phyloP scores from a whole-genome alignment of 495 filamentous ascomycete species.

The Penicillium manginii region DNA sequence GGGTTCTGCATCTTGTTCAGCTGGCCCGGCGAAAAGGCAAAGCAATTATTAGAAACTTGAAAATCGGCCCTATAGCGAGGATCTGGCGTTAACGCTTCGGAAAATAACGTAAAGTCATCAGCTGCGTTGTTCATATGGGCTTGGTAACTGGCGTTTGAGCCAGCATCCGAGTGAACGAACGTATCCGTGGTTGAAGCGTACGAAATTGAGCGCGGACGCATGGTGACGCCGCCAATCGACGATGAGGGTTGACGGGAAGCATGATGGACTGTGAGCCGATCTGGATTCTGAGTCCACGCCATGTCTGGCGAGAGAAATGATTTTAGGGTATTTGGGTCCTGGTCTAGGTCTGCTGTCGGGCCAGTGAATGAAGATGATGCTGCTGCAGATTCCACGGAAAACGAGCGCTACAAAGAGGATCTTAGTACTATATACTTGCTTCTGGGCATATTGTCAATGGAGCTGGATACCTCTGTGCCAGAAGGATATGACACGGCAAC shows the following conservation, averaged over 20 bases:
- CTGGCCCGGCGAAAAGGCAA: slow-evolving; percentile 71
- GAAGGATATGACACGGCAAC: slow-evolving; percentile 20
- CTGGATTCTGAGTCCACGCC: slow-evolving; percentile 28
- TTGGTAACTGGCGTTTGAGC: slow-evolving; percentile 39
- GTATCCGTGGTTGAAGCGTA: slow-evolving; percentile 48
- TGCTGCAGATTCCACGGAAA: slow-evolving; percentile 23
- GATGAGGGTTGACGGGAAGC: slow-evolving; percentile 38
- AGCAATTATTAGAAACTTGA: slow-evolving; percentile 67
- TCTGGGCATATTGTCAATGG: background rate
- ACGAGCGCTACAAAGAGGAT: slow-evolving; percentile 16
- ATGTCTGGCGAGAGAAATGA: slow-evolving; percentile 30
- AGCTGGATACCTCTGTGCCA: slow-evolving; percentile 27
- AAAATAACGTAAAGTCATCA: slow-evolving; percentile 48
- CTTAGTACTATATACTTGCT: slow-evolving; percentile 5
- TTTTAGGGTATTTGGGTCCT: background rate
- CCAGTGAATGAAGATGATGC: slow-evolving; percentile 23
- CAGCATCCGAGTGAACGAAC: slow-evolving; percentile 40
- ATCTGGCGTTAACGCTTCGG: slow-evolving; percentile 68
- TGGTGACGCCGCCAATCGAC: slow-evolving; percentile 54
- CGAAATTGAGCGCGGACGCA: slow-evolving; percentile 52
- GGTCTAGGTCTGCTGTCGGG: slow-evolving; percentile 18
- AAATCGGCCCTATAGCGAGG: slow-evolving; percentile 67
- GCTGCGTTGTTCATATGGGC: slow-evolving; percentile 27
- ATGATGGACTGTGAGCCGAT: slow-evolving; percentile 34
- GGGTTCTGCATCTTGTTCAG: slow-evolving; percentile 76